Evolutionary conservation across 495 filamentous ascomycete genomes (phyloP).

Genomic region (Aeminium ludgeri): DNA sequence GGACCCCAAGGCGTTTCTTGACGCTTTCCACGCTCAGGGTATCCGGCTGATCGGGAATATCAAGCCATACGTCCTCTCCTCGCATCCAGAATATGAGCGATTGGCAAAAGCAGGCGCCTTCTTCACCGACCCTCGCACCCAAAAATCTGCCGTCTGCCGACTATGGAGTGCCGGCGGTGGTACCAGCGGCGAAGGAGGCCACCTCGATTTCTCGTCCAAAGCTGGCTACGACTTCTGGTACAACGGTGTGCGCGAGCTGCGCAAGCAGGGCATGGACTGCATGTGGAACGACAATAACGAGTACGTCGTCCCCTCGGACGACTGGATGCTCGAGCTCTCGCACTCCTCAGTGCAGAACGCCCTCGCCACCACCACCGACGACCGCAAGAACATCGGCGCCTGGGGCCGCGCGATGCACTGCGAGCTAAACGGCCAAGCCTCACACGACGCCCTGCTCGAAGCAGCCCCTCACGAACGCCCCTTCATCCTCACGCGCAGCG

Average conservation of each 20-base stretch:
- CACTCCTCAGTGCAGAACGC: slow-evolving; percentile 4
- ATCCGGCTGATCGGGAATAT: slow-evolving; percentile 53
- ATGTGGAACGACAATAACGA: slow-evolving; percentile 72
- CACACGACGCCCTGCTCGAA: slow-evolving; percentile 43
- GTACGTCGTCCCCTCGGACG: slow-evolving; percentile 47
- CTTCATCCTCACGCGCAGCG: slow-evolving; percentile 50
- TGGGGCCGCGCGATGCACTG: slow-evolving; percentile 50
- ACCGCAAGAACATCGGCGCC: slow-evolving; percentile 32
- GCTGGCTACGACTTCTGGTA: slow-evolving; percentile 55
- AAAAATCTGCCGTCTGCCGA: slow-evolving; percentile 36
- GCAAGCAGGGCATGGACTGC: slow-evolving; percentile 44
- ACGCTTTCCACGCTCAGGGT: slow-evolving; percentile 41
- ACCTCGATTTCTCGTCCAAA: slow-evolving; percentile 51
- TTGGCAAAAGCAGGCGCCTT: slow-evolving; percentile 38
- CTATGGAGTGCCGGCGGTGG: slow-evolving; percentile 54
- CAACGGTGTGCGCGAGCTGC: slow-evolving; percentile 41
- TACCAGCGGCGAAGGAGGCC: slow-evolving; percentile 49
- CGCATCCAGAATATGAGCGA: slow-evolving; percentile 44
- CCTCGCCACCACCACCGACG: neutral
- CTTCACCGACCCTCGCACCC: slow-evolving; percentile 41
- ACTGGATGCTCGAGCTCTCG: slow-evolving; percentile 42
- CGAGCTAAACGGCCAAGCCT: slow-evolving; percentile 48
- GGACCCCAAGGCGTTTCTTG: slow-evolving; percentile 42
- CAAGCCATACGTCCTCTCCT: slow-evolving; percentile 50
- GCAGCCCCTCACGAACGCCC: slow-evolving; percentile 38